Evolutionary conservation across 2,329 filamentous ascomycete species (phyloP), one percentile per base, ranked within the genome.

Genomic region (Immersiporthe knoxdaviesiana): DNA sequence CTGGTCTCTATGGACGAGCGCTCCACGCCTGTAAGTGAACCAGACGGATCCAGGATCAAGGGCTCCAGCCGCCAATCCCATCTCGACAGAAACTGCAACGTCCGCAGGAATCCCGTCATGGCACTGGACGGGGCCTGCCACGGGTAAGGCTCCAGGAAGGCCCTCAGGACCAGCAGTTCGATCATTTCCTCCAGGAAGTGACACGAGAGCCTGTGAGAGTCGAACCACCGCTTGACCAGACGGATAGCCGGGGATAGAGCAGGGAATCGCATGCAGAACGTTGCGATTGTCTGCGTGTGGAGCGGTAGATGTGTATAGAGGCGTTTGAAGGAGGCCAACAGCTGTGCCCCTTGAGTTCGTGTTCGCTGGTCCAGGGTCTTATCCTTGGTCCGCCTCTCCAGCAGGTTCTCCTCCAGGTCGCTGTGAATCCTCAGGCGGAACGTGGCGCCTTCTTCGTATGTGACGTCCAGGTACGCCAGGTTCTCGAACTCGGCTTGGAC

Each of bases 11-110:
- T 89, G 2, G 84, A 82, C 41, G 87, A 81, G 14, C 91, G 84
- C 39, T 91, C 88, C 14, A 87, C 82, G 10, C 83, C 79, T 10
- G 87, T 86, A 76, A 97, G 84, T 18, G 89, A 86, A 70, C 85
- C 87, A 14, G 88, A 86, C 35, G 93, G 86, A 78, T 97, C 93
- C 35, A 97, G 85, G 44, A 97, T 84, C 41, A 98, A 84, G 1
- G 96, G 92, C 66, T 94, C 90, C 10, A 90, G 84, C 37, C 92
- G 88, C 96, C 96, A 99, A 78, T 98, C 93, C 94, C 96, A 99
- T 56, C 89, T 86, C 1, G 94, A 89, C 18, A 99, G 84, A 78
- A 95, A 91, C 41, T 90, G 83, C 1, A 99, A 83, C 0, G 92
- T 92, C 30, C 94, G 89, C 37, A 97, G 80, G 76, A 99, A 95